Evolutionary conservation across 495 filamentous ascomycete species (phyloP).

Genomic region (Penicillium paradoxum): DNA sequence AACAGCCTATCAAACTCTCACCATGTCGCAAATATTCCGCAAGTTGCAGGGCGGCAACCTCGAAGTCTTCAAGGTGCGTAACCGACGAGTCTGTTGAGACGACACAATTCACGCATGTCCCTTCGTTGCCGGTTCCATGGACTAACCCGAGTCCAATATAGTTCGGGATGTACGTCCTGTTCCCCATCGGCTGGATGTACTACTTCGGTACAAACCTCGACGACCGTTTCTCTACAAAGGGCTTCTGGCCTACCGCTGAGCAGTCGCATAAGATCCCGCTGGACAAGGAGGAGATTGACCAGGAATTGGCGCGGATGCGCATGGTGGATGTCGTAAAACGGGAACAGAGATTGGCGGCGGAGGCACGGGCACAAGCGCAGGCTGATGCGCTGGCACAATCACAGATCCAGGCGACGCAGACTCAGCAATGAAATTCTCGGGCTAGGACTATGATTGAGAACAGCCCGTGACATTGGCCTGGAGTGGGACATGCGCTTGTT

Average conservation of each 20-base stretch:
- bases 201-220: constrained; percentile 99
- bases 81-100: neutral
- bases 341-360: constrained; percentile 48
- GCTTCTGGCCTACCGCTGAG: constrained; percentile 89
- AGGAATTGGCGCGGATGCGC: constrained; percentile 70
- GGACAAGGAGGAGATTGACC: constrained; percentile 79
- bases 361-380: constrained; percentile 41
- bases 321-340: constrained; percentile 34
- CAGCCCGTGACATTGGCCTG: neutral
- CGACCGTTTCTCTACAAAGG: constrained; percentile 75
- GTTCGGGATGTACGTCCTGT: constrained; percentile 98
- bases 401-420: constrained; percentile 12
- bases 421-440: constrained; percentile 1
- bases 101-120: neutral
- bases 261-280: constrained; percentile 85
- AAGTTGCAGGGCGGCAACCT: constrained; percentile 74
- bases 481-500: neutral
- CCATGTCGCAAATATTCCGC: constrained; percentile 39
- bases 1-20: constrained; percentile 5
- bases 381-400: constrained; percentile 15
- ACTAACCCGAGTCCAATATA: constrained; percentile 27
- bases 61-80: constrained; percentile 86
- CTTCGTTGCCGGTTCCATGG: too few species aligned
- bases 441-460: neutral
- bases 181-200: constrained; percentile 98